These are phyloP conservation scores for Rhynchosporium secalis DNA, from an alignment of 2,329 filamentous ascomycete species.

Conservation along the genomic window DNA sequence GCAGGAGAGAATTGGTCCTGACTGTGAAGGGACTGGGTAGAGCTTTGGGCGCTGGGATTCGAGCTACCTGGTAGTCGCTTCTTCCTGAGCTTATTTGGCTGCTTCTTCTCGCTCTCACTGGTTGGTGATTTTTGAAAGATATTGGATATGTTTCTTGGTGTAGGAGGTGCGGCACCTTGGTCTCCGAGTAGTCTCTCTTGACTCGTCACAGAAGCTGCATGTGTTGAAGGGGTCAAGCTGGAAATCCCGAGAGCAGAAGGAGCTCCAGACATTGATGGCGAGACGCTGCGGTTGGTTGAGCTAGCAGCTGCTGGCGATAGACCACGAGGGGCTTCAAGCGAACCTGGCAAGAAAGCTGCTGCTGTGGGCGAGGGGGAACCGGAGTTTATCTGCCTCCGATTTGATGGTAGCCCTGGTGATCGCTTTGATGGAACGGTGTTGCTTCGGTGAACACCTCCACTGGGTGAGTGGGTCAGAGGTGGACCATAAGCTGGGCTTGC, in stretches of 20 bases:
- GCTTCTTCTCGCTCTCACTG: conserved; percentile 63
- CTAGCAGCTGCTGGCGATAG: conserved; percentile 29
- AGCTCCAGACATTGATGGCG: conserved; percentile 31
- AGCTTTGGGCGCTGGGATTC: conserved; percentile 88
- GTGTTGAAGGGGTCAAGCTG: conserved; percentile 30
- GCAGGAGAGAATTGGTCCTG: conserved; percentile 36
- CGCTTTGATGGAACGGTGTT: conserved; percentile 94
- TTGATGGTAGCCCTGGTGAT: conserved; percentile 69
- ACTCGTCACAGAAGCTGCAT: conserved; percentile 45
- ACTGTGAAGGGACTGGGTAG: conserved; percentile 70
- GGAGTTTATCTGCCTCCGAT: conserved; percentile 63
- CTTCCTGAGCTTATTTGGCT: conserved; percentile 90
- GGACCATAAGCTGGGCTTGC: conserved; percentile 57
- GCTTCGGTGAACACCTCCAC: conserved; percentile 67
- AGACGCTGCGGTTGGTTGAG: conserved; percentile 25
- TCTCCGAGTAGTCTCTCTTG: conserved; percentile 50
- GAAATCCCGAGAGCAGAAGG: conserved; percentile 28
- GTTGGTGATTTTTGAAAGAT: conserved; percentile 71
- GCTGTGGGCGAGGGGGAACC: conserved; percentile 49
- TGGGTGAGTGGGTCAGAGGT: conserved; percentile 56
- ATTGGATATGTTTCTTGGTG: conserved; percentile 66
- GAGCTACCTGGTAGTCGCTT: conserved; percentile 72
- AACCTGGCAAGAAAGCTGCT: conserved; percentile 40
- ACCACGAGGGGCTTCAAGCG: conserved; percentile 33
- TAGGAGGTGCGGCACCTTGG: conserved; percentile 45